These are phyloP conservation scores for Suhomyces taliae DNA, from an alignment of 1,139 yeast genomes.

Conservation along the genomic window DNA sequence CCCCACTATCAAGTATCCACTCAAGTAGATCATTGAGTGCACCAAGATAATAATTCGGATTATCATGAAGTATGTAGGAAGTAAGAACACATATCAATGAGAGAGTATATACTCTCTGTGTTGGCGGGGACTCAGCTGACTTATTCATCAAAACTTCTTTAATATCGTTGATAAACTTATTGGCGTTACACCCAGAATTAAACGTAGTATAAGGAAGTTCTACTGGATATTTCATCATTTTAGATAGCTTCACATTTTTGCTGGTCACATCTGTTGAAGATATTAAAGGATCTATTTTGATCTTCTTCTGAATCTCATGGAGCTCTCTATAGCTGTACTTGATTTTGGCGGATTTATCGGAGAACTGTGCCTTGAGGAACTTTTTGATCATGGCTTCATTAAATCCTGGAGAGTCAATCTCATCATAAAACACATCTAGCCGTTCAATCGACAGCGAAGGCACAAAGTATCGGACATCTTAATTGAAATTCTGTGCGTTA, in stretches of 20 bases:
- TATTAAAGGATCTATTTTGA: neutral
- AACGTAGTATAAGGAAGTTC: conserved; percentile 15
- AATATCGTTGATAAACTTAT: conserved; percentile 14
- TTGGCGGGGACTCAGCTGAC: neutral
- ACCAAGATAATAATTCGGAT: conserved; percentile 32
- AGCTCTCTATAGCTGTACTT: conserved; percentile 6
- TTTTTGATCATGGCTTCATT: conserved; percentile 17
- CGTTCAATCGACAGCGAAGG: conserved; percentile 1
- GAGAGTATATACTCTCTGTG: conserved; percentile 7
- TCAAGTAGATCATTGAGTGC: conserved; percentile 38
- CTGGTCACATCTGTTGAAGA: neutral
- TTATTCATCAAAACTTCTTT: conserved; percentile 2
- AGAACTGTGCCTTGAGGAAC: conserved; percentile 12
- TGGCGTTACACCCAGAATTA: conserved; percentile 17
- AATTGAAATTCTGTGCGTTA: too few relatives aligned
- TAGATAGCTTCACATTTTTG: conserved; percentile 12
- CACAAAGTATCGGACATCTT: too few relatives aligned
- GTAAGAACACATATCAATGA: conserved; percentile 23
- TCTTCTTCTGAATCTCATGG: conserved; percentile 2
- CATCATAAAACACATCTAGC: conserved; percentile 9
- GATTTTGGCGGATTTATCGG: neutral
- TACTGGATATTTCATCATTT: conserved; percentile 8
- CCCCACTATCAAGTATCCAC: conserved; percentile 32
- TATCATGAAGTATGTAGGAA: conserved; percentile 21
- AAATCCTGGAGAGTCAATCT: conserved; percentile 13